A percentile compares a stretch with the other conserved stretches of the same genome.
Conservation (phyloP, 768 basidiomycete species). For the Lactarius quietus region DNA sequence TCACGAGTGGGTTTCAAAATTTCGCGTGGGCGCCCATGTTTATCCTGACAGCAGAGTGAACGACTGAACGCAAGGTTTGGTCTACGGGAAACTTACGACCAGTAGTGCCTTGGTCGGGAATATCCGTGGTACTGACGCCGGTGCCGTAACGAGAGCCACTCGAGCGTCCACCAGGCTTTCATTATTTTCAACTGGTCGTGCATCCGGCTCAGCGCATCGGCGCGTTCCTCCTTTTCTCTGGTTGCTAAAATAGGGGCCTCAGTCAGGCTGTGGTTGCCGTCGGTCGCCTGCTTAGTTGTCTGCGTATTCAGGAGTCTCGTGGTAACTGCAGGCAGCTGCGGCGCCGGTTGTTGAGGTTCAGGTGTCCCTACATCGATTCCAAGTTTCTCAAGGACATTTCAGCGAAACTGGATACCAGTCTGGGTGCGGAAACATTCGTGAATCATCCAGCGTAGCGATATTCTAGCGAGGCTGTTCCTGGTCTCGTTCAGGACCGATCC, state of each 20-base stretch:
- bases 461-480: constrained; percentile 59
- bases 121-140: background rate
- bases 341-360: constrained; percentile 20
- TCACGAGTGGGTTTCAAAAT: constrained; percentile 1
- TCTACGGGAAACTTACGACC: constrained; percentile 2
- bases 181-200: constrained; percentile 54
- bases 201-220: constrained; percentile 48
- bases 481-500: constrained; percentile 58
- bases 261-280: constrained; percentile 2
- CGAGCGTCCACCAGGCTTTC: constrained; percentile 63
- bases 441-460: constrained; percentile 60
- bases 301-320: background rate
- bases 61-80: background rate
- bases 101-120: background rate
- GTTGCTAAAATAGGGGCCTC: constrained; percentile 32
- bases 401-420: constrained; percentile 40
- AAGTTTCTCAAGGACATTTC: constrained; percentile 31
- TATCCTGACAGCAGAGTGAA: background rate
- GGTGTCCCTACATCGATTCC: constrained; percentile 33
- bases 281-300: background rate
- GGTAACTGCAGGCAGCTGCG: background rate
- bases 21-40: constrained; percentile 1
- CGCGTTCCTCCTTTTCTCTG: constrained; percentile 57
- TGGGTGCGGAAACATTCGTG: constrained; percentile 49
- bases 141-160: constrained; percentile 36